phyloP scores from a whole-genome alignment of 2,329 filamentous ascomycete genomes.

The Epichloe bromicola region DNA sequence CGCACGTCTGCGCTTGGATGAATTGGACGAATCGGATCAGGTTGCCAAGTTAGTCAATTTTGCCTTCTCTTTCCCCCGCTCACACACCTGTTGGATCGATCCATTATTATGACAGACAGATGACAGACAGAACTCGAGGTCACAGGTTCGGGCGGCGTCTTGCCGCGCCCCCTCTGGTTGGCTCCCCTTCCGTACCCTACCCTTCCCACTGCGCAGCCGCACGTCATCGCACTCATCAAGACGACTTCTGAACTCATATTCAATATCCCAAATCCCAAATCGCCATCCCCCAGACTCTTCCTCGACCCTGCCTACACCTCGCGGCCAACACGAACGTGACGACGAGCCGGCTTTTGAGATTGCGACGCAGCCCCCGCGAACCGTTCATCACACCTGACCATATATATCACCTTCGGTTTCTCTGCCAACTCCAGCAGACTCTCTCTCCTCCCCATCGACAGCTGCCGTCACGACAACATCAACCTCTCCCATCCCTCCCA shows the following conservation, averaged over 20 bases:
- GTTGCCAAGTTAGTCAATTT: too few relatives aligned
- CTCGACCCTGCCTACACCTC: not conserved
- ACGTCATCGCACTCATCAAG: not conserved
- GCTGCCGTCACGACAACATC: constrained; percentile 1
- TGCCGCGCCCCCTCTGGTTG: not conserved
- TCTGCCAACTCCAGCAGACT: not conserved
- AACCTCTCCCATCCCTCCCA: not conserved
- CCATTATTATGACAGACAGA: too few relatives aligned
- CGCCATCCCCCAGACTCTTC: not conserved
- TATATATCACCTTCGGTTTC: not conserved
- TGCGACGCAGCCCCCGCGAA: not conserved
- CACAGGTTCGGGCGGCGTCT: not conserved
- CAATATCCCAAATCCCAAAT: not conserved
- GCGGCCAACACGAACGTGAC: not conserved
- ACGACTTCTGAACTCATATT: not conserved
- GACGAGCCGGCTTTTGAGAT: not conserved
- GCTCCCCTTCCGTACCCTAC: not conserved
- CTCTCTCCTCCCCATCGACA: not conserved
- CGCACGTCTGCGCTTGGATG: too few relatives aligned
- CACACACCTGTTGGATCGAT: not conserved
- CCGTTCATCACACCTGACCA: not conserved
- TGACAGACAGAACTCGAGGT: too few relatives aligned
- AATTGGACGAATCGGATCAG: too few relatives aligned
- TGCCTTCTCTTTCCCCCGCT: not conserved
- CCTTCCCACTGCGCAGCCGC: not conserved